Conservation (phyloP, 2,329 filamentous ascomycete species). For the Sporothrix humicola region DNA sequence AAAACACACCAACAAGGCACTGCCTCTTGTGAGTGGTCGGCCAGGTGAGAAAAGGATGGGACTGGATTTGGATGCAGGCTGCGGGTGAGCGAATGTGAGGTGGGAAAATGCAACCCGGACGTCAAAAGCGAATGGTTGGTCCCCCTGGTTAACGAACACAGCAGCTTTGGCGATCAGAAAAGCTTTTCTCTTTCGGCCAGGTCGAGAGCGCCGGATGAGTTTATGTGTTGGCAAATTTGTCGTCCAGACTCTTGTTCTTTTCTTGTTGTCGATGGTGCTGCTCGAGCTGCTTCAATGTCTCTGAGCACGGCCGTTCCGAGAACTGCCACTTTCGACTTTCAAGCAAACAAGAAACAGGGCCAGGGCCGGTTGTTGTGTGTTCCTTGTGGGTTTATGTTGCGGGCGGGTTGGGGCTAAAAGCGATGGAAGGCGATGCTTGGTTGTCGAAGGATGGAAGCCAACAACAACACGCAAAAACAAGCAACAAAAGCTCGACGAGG, state of each 20-base stretch:
- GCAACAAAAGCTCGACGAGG: slow-evolving; percentile 7
- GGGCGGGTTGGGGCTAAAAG: slow-evolving; percentile 27
- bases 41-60: slow-evolving; percentile 20
- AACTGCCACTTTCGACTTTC: slow-evolving; percentile 16
- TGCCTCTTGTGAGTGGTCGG: slow-evolving; percentile 18
- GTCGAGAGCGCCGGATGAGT: background rate
- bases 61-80: slow-evolving; percentile 3
- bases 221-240: slow-evolving; percentile 5
- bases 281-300: background rate
- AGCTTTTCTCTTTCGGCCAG: slow-evolving; percentile 1
- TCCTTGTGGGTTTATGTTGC: slow-evolving; percentile 21
- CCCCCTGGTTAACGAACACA: slow-evolving; percentile 19
- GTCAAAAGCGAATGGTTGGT: slow-evolving; percentile 8
- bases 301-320: slow-evolving; percentile 26
- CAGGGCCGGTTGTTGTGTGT: slow-evolving; percentile 20
- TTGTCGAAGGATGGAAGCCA: slow-evolving; percentile 10
- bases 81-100: slow-evolving; percentile 9
- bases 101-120: slow-evolving; percentile 25
- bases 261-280: background rate
- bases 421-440: slow-evolving; percentile 8
- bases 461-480: slow-evolving; percentile 6
- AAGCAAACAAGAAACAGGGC: slow-evolving; percentile 26
- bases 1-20: slow-evolving; percentile 30
- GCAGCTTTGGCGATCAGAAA: slow-evolving; percentile 21
- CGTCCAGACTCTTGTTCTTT: background rate